A percentile compares a stretch with the other conserved stretches of the same genome.
Conservation (phyloP, 202 grass and related monocot species). For the Dendrocalamus latiflorus region DNA sequence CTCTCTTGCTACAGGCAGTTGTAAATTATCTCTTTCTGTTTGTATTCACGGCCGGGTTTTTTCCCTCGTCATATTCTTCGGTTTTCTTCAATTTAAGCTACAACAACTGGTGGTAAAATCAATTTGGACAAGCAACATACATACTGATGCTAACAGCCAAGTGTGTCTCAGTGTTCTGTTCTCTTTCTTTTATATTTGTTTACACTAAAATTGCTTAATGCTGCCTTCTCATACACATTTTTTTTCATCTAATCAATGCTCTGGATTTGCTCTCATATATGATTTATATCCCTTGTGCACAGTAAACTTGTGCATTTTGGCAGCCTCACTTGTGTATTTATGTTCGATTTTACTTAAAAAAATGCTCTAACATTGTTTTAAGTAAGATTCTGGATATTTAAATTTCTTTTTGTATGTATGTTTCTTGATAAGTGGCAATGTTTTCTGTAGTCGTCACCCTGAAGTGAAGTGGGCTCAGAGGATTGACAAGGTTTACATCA, state of each 20-base stretch:
- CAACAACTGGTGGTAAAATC: neutral
- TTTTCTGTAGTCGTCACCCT: constrained; percentile 69
- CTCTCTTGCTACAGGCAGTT: neutral
- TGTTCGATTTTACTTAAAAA: neutral
- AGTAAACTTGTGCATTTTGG: neutral
- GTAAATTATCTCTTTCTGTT: neutral
- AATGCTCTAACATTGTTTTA: neutral
- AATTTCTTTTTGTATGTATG: neutral
- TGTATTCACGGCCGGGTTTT: neutral
- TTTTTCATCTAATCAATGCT: neutral
- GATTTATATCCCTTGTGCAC: neutral
- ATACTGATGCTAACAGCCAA: neutral
- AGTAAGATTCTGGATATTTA: neutral
- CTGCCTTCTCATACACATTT: neutral
- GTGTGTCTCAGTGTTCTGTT: neutral
- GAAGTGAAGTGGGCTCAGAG: constrained; percentile 95
- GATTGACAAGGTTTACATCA: constrained; percentile 86
- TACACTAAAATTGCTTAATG: neutral
- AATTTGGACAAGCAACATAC: neutral
- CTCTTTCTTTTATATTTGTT: neutral
- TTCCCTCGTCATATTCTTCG: neutral
- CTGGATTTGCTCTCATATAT: neutral
- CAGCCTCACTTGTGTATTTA: neutral
- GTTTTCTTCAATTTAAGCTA: neutral
- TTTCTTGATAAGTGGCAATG: constrained; percentile 33